A percentile compares a stretch with the other conserved stretches of the same genome.
These are phyloP conservation scores for Dactylonectria macrodidyma DNA, from an alignment of 2,329 filamentous ascomycete species.

Conservation along the genomic window DNA sequence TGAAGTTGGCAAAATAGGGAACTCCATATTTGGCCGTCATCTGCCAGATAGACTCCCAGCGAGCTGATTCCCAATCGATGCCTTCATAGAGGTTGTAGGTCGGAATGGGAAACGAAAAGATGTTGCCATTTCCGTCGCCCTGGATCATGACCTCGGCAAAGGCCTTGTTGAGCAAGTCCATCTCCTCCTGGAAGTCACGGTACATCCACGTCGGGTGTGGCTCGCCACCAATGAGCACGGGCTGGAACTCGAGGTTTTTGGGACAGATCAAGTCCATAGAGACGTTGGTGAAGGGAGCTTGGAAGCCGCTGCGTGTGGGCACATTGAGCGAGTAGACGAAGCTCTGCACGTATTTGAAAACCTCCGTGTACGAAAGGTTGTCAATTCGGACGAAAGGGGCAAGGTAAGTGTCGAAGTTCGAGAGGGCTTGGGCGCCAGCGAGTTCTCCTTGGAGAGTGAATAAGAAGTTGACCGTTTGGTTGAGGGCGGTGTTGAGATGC, in stretches of 20 bases:
- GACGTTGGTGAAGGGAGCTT: slow-evolving; percentile 44
- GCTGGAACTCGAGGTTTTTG: slow-evolving; percentile 33
- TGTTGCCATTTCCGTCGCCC: slow-evolving; percentile 44
- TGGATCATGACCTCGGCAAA: slow-evolving; percentile 47
- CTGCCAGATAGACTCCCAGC: slow-evolving; percentile 44
- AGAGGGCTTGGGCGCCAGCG: slow-evolving; percentile 39
- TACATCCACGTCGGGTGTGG: slow-evolving; percentile 37
- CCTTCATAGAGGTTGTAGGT: slow-evolving; percentile 44
- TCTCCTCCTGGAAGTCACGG: slow-evolving; percentile 44
- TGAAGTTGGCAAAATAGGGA: slow-evolving; percentile 45
- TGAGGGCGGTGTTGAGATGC: slow-evolving; percentile 45
- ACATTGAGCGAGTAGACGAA: slow-evolving; percentile 48
- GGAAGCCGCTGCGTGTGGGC: slow-evolving; percentile 44
- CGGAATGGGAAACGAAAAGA: slow-evolving; percentile 44
- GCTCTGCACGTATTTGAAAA: slow-evolving; percentile 44
- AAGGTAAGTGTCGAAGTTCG: slow-evolving; percentile 45
- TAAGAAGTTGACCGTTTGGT: slow-evolving; percentile 45
- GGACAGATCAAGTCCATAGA: slow-evolving; percentile 43
- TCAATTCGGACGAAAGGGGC: slow-evolving; percentile 42
- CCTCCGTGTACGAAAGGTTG: slow-evolving; percentile 35
- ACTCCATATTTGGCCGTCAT: slow-evolving; percentile 47
- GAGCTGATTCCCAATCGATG: slow-evolving; percentile 43
- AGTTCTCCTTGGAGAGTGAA: slow-evolving; percentile 45
- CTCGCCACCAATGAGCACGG: slow-evolving; percentile 40
- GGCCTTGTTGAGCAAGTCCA: slow-evolving; percentile 45